A percentile compares a stretch with the other conserved stretches of the same genome.
Evolutionary conservation across 164 flowering plant species (phyloP).

Genomic region (Malania oleifera): DNA sequence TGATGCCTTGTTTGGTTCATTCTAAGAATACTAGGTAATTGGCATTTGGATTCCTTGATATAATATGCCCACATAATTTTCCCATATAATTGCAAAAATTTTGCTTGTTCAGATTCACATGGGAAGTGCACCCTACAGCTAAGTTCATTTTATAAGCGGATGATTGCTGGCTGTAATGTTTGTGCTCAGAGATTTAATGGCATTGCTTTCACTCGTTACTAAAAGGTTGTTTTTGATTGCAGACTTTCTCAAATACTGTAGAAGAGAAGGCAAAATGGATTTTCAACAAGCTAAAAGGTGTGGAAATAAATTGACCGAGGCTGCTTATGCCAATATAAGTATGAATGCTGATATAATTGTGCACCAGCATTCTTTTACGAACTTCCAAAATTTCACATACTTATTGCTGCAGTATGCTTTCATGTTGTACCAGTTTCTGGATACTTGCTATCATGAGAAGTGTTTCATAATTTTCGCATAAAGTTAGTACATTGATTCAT

Average conservation of each 20-base stretch:
- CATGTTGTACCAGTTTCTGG: too few species aligned
- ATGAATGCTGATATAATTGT: not conserved
- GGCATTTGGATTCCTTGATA: too few species aligned
- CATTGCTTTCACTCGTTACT: not conserved
- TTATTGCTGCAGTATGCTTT: too few species aligned
- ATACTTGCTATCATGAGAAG: too few species aligned
- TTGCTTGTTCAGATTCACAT: too few species aligned
- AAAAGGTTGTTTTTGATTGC: conserved; percentile 18
- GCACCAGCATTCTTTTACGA: not conserved
- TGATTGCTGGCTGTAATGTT: not conserved
- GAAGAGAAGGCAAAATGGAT: conserved; percentile 98
- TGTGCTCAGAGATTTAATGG: not conserved
- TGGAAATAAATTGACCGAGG: not conserved
- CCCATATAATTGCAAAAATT: too few species aligned
- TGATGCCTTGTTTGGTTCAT: too few species aligned
- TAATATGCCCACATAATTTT: too few species aligned
- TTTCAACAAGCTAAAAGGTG: conserved; percentile 96
- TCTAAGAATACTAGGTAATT: too few species aligned
- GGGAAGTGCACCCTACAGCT: not conserved
- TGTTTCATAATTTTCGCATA: too few species aligned
- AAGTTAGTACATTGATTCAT: too few species aligned
- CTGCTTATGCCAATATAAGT: not conserved
- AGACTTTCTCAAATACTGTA: conserved; percentile 80
- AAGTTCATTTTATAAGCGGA: not conserved
- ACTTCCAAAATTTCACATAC: too few species aligned